Evolutionary conservation across 108 stramenopile species (phyloP).

Genomic region (Aurantiochytrium sp.): DNA sequence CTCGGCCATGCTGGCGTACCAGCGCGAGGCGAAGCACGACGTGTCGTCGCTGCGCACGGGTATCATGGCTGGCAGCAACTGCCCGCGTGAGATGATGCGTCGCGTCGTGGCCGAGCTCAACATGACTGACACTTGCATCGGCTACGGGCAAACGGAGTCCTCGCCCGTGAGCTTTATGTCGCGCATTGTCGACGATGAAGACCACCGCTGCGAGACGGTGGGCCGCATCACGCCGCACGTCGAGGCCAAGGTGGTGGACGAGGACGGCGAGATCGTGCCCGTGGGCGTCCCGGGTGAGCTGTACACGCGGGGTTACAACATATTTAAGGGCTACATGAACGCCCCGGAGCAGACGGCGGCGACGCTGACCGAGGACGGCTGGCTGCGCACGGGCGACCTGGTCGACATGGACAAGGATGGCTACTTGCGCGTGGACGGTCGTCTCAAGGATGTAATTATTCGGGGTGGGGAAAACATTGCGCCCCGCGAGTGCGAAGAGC

Average conservation of each 20-base stretch:
- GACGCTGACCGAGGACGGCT: not conserved
- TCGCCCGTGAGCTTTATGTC: slow-evolving; percentile 28
- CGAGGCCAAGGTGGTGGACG: slow-evolving; percentile 28
- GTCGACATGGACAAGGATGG: slow-evolving; percentile 29
- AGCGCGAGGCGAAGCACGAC: not conserved
- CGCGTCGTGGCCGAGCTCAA: not conserved
- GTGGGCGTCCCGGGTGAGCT: slow-evolving; percentile 27
- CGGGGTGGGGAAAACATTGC: slow-evolving; percentile 38
- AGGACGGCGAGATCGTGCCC: not conserved
- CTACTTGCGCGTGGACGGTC: slow-evolving; percentile 29
- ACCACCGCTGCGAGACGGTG: not conserved
- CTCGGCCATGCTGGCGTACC: not conserved
- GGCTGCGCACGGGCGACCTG: slow-evolving; percentile 37
- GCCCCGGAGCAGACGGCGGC: slow-evolving; percentile 17
- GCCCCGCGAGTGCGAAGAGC: slow-evolving; percentile 25
- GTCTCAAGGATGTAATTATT: slow-evolving; percentile 39
- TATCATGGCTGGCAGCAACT: slow-evolving; percentile 26
- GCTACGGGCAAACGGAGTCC: slow-evolving; percentile 35
- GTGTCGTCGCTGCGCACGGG: slow-evolving; percentile 7
- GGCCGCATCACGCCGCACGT: slow-evolving; percentile 25
- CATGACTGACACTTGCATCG: not conserved
- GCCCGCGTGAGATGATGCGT: slow-evolving; percentile 17
- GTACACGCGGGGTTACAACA: not conserved
- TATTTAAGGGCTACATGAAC: slow-evolving; percentile 35
- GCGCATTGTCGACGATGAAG: not conserved